Evolutionary conservation across 2,329 filamentous ascomycete species (phyloP), one percentile per base, ranked within the genome.

Genomic region (Hymenoscyphus albidus): DNA sequence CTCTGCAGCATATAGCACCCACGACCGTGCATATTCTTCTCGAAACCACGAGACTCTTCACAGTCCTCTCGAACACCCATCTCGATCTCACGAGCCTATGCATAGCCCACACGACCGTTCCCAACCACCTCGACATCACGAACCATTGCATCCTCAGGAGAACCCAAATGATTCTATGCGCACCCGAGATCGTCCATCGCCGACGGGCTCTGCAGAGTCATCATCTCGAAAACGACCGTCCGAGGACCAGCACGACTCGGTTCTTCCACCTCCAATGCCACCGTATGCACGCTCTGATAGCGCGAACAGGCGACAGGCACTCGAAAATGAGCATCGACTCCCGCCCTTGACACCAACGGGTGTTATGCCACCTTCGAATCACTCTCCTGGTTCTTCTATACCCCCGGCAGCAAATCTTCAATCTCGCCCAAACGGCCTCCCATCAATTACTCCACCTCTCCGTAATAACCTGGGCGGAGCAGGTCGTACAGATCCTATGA

Each of bases 191-290:
- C 44, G 44, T n/a, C 9, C 22, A 22, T 51, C 44, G 44, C 44
- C 44, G 10, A 51, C 44, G 9, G 44, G 44, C 18, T 51, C 44
- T 51, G 22, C 59, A 16, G 44, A 56, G 6, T 48, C 68, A 59
- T 71, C 68, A 59, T 71, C 70, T 63, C 71, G 74, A 58, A 75
- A 76, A 63, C 71, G 76, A 63, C 69, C 70, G 59, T 68, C 31
- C n/a, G 22, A 57, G n/a, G 39, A 70, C 65, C 72, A 74, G 6
- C 76, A 77, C 58, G 69, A 74, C 14, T 71, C 74, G 1, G 73
- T 76, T 14, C 70, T 77, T 16, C 76, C 76, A 27, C 76, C 76
- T n/a, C 76, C 76, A 27, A 70, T 75, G 35, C 74, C 74, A n/a
- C 55, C 66, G 1, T 74, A 71, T 62, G 31, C 69, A 35, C 70